A percentile compares a stretch with the other conserved stretches of the same genome.
These are phyloP conservation scores for Serendipita sp. DNA, from an alignment of 1,284 basidiomycete genomes.

Conservation along the genomic window DNA sequence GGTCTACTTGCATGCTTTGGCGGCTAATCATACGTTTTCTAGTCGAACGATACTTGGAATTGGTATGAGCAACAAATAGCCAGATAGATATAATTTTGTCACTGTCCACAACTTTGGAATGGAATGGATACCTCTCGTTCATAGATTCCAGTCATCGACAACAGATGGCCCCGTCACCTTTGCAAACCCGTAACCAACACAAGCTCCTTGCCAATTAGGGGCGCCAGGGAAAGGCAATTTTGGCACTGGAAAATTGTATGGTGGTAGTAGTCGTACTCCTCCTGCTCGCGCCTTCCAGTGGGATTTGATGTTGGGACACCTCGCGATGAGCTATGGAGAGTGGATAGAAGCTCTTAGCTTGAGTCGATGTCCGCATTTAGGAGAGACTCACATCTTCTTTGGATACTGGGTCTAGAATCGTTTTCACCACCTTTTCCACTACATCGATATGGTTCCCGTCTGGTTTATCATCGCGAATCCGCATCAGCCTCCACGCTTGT, in stretches of 20 bases:
- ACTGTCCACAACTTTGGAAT: slow-evolving; percentile 9
- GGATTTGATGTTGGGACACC: not conserved
- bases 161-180: not conserved
- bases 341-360: not conserved
- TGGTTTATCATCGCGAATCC: slow-evolving; percentile 84
- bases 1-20: not conserved
- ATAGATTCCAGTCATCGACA: not conserved
- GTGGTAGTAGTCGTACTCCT: not conserved
- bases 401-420: slow-evolving; percentile 84
- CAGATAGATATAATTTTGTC: not conserved
- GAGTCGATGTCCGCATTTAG: not conserved
- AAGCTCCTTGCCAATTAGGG: not conserved
- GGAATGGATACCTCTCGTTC: slow-evolving; percentile 2
- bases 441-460: slow-evolving; percentile 74
- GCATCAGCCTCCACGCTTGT: slow-evolving; percentile 74
- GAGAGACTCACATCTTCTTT: slow-evolving; percentile 48
- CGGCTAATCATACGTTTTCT: slow-evolving; percentile 7
- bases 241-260: slow-evolving; percentile 16
- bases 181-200: not conserved
- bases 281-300: not conserved
- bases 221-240: slow-evolving; percentile 11
- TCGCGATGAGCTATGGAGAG: not conserved
- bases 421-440: slow-evolving; percentile 74
- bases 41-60: slow-evolving; percentile 79
- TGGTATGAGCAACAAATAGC: slow-evolving; percentile 33